A percentile compares a stretch with the other conserved stretches of the same genome.
Conservation (phyloP, 768 basidiomycete genomes). For the Erythrobasidium yunnanense region DNA sequence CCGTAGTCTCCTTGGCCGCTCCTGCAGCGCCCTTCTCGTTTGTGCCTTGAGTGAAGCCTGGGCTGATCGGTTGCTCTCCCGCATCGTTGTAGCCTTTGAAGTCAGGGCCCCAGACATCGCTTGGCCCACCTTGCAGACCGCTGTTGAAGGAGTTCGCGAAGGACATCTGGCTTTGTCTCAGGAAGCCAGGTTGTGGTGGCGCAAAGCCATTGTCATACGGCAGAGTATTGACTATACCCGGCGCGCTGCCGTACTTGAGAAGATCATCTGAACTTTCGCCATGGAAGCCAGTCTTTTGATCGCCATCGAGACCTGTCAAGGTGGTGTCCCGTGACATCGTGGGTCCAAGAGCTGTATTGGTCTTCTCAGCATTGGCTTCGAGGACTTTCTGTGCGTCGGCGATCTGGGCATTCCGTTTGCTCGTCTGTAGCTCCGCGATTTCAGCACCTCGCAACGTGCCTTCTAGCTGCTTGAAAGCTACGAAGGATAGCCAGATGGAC, state of each 20-base stretch:
- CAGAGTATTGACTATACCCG: background rate
- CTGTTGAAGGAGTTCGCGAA: background rate
- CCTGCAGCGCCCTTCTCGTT: constrained; percentile 1
- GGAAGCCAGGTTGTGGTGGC: background rate
- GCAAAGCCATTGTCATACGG: constrained; percentile 9
- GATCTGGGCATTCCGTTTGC: background rate
- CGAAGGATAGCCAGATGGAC: constrained; percentile 24
- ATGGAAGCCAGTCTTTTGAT: constrained; percentile 6
- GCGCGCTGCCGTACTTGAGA: constrained; percentile 14
- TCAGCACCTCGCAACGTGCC: background rate
- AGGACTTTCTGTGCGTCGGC: background rate
- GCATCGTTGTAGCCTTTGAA: constrained; percentile 18
- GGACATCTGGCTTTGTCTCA: constrained; percentile 12
- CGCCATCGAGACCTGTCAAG: background rate
- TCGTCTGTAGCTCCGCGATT: background rate
- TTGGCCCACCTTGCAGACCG: background rate
- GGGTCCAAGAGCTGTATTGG: background rate
- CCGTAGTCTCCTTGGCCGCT: constrained; percentile 34
- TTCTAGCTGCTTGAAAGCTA: constrained; percentile 16
- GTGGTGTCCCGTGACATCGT: constrained; percentile 3
- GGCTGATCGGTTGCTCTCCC: background rate
- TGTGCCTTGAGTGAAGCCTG: background rate
- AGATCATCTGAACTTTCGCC: constrained; percentile 20
- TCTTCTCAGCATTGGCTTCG: background rate
- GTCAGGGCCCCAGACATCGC: constrained; percentile 22